Evolutionary conservation across 148 eudicot species (phyloP), one percentile per base, ranked within the genome.

Genomic region (Beta vulgaris): DNA sequence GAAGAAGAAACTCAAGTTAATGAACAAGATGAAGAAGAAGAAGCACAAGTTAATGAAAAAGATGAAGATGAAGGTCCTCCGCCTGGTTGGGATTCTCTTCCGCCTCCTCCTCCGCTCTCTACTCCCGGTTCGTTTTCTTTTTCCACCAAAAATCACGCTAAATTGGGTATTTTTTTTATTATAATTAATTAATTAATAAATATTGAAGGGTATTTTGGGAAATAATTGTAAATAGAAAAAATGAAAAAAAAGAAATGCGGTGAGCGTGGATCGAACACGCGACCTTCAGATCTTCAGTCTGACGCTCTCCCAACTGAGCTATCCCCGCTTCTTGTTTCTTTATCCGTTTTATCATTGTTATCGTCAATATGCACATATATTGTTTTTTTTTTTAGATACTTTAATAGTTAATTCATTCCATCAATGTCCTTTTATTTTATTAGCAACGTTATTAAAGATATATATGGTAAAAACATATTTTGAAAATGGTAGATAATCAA

Each of bases 181-280:
- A 15, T 29, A 35, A 0, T 11, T 18, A 25, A 44, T 73, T 25
- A 4, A 25, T 40, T 16, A 34, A 37, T 26, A 4, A 13, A 13
- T 26, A 7, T 13, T 55, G 1, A 35, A 55, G 55, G 55, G 25
- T 49, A 19, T 49, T 49, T 7, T 8, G 8, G 55, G 18, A 25
- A 55, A 14, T 29, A 13, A 37, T 72, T 4, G 8, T 7, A 29
- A 19, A 34, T 31, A 42, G 23, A 49, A 13, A n/a, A 37, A 35
- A 29, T 29, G 1, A 1, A 4, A 3, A 12, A 1, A 16, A 23
- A 25, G 60, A 31, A 55, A 25, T 92, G 98, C 98, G 96, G 98
- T 90, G 98, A 90, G 79, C 95, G 95, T 92, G 96, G 96, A 92
- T 92, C 98, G 98, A 92, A 90, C 96, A 92, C 98, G 91, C 80